Evolutionary conservation across 2,329 filamentous ascomycete genomes (phyloP), one percentile per base, ranked within the genome.

Genomic region (Epichloe amarillans): DNA sequence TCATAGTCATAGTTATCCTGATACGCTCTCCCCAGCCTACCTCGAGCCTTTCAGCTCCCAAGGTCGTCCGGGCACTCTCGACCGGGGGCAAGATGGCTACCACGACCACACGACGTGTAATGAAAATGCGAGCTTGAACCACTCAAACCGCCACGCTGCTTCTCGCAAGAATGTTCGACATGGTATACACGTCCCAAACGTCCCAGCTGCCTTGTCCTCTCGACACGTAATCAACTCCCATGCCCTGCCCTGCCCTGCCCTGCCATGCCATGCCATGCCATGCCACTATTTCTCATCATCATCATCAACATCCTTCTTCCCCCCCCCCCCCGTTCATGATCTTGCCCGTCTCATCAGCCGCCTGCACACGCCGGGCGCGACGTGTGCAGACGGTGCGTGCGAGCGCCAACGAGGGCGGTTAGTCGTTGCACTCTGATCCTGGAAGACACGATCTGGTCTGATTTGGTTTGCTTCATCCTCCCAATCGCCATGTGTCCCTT

Each of bases 231-330:
- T 30, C 26, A 30, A 30, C 8, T 30, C 26, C 26, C 8, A 0
- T 10, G 26, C 26, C 7, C 7, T 26, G 23, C 21, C 21, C 4
- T 23, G 21, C 8, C 26, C 4, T 4, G 26, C 26, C 26, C 10
- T 30, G 26, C 26, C 77, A 82, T 26, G 23, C 21, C 21, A 1
- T 23, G 21, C 8, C 26, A 10, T 4, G 26, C 26, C 26, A 30
- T 30, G 26, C 26, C 77, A 82, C 54, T 75, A 82, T 17, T 70
- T 72, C 61, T 75, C 73, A 52, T 17, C 1, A 17, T 17, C 1
- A 17, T 77, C 66, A 2, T 81, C 76, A 64, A 75, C 75, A 52
- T 79, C 79, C 63, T 82, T 77, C 42, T 66, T 10, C 49, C 66
- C 63, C 81, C 77, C 42, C 66, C 5, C 61, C 23, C 37, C 38